Evolutionary conservation across 2,329 filamentous ascomycete species (phyloP), one percentile per base, ranked within the genome.

Genomic region (Apiospora hydei): DNA sequence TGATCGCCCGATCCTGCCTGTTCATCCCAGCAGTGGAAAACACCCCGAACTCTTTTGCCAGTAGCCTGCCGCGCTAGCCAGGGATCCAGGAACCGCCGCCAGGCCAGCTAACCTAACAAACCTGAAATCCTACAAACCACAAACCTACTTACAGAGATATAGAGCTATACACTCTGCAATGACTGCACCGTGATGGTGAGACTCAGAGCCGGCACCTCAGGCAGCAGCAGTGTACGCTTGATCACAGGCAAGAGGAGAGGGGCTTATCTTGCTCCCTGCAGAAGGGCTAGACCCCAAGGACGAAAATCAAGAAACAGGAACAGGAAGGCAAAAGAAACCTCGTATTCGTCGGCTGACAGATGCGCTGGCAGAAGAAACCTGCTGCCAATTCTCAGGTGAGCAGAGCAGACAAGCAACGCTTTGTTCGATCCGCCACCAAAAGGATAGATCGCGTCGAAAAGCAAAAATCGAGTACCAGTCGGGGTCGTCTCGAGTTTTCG

Each of bases 1-100:
- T n/a, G 30, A 61, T 61, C 30, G 53, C 30, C 57, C 57, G 57
- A 64, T 64, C 57, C 57, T 41, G 57, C 34, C 30, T 41, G 57
- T 41, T 64, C 53, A 61, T 61, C 53, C 53, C 53, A 61, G 51
- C 6, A 10, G 24, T 16, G 24, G 26, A 30, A 57, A 34, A 14
- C 4, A 26, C 51, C 16, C 53, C 53, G 53, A 61, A 61, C 53
- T 61, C 53, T 64, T 64, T n/a, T 41, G 18, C 57, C 57, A 64
- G 57, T 64, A n/a, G 34, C 4, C 21, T 1, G 8, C 18, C 30
- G 8, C 57, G 41, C 13, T 64, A 64, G 57, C 57, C 57, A 38
- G 57, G 57, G 57, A 64, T 64, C 57, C 57, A 64, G 57, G 57
- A 41, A 41, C 57, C 57, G 34, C 57, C 57, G 57, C 26, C 34